Conservation (phyloP, 2,329 filamentous ascomycete genomes). For the Botrytis cinerea region DNA sequence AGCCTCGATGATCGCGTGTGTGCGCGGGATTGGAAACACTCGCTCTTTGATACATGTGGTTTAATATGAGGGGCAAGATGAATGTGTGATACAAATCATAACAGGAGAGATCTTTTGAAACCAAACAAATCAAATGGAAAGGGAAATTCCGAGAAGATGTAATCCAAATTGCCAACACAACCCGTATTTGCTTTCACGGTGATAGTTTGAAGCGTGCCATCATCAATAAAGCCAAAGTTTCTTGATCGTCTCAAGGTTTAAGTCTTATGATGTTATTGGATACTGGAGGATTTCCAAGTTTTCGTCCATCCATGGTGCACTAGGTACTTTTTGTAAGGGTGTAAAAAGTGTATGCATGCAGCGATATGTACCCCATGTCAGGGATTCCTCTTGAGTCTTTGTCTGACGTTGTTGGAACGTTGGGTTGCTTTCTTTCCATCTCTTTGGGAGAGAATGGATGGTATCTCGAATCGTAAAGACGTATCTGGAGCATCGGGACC, state of each 20-base stretch:
- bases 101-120: neutral
- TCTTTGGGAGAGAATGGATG: neutral
- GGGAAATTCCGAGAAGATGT: neutral
- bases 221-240: neutral
- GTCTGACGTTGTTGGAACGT: neutral
- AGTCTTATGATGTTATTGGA: neutral
- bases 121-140: neutral
- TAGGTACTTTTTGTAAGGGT: too few relatives aligned
- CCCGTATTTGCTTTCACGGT: neutral
- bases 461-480: neutral
- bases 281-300: neutral
- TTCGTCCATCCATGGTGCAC: neutral
- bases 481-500: neutral
- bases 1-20: constrained; percentile 4
- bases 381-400: constrained; percentile 4
- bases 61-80: neutral
- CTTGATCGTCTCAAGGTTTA: neutral
- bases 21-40: constrained; percentile 9
- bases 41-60: neutral
- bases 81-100: neutral
- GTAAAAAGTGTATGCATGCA: constrained; percentile 7
- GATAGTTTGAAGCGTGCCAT: neutral
- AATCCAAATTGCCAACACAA: neutral
- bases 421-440: neutral
- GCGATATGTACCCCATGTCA: constrained; percentile 9